Evolutionary conservation across 345 rosid species (phyloP).

Genomic region (Eucalyptus grandis): DNA sequence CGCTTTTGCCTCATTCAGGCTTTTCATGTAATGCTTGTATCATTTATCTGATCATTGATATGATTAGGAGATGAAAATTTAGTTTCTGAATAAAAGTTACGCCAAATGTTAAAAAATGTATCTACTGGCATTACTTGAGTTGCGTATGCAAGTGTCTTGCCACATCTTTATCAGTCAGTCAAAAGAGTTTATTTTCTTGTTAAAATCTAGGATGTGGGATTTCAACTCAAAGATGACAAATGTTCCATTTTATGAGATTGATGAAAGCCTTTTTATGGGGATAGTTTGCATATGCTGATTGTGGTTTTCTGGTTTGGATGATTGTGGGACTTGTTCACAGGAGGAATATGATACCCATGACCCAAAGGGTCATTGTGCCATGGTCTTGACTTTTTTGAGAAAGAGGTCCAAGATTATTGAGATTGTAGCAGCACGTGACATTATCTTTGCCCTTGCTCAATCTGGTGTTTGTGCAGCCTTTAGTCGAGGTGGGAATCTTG

Average conservation of each 20-base stretch:
- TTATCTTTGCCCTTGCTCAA: constrained; percentile 48
- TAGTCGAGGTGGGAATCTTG: constrained; percentile 24
- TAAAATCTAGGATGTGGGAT: not conserved
- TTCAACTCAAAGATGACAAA: not conserved
- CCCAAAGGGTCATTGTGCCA: constrained; percentile 30
- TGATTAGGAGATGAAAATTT: not conserved
- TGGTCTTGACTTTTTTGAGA: constrained; percentile 24
- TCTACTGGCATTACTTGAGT: not conserved
- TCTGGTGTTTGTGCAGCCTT: constrained; percentile 58
- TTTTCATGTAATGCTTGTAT: not conserved
- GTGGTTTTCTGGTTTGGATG: not conserved
- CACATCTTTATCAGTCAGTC: not conserved
- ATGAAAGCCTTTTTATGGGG: not conserved
- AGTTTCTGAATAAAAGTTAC: not conserved
- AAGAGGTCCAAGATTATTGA: constrained; percentile 38
- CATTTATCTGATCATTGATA: not conserved
- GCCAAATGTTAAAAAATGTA: not conserved
- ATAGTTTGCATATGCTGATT: not conserved
- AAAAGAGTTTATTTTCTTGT: not conserved
- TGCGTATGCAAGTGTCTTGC: not conserved
- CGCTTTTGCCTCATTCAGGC: not conserved
- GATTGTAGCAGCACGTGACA: constrained; percentile 47
- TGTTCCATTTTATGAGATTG: not conserved
- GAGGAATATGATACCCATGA: constrained; percentile 42
- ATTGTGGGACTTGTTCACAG: not conserved